Percentiles rank a stretch among this genome's conserved stretches.
Evolutionary conservation across 129 eudicot species (phyloP).

Genomic region (Chrysanthemum lavandulifolium): DNA sequence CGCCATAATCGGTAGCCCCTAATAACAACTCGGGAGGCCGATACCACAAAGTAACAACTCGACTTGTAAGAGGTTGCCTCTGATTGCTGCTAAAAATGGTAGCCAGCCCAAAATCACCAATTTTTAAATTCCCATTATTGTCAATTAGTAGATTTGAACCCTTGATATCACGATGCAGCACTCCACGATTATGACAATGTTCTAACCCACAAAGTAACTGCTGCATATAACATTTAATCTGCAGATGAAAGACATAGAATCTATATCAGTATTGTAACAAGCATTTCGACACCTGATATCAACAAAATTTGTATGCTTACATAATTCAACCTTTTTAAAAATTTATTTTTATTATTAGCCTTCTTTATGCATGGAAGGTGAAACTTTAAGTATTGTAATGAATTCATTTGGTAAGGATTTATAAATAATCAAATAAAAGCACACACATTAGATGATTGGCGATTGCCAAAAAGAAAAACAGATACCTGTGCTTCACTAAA

Average conservation of each 20-base stretch:
- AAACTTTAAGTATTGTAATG: too few species aligned
- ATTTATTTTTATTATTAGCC: too few species aligned
- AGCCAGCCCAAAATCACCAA: slow-evolving; percentile 76
- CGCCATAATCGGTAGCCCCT: slow-evolving; percentile 73
- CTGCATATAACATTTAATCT: slow-evolving; percentile 71
- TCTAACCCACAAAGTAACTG: slow-evolving; percentile 68
- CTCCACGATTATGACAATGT: slow-evolving; percentile 66
- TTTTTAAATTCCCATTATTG: slow-evolving; percentile 57
- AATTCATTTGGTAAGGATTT: too few species aligned
- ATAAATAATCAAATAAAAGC: too few species aligned
- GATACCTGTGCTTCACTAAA: slow-evolving; percentile 72
- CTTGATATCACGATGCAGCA: slow-evolving; percentile 75
- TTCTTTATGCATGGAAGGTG: too few species aligned
- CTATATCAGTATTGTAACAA: slow-evolving; percentile 12
- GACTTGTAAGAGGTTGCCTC: slow-evolving; percentile 65
- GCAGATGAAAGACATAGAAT: slow-evolving; percentile 23
- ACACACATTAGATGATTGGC: neutral
- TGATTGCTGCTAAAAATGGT: slow-evolving; percentile 46
- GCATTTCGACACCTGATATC: too few species aligned
- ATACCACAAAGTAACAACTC: slow-evolving; percentile 81
- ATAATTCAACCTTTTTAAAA: too few species aligned
- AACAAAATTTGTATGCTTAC: too few species aligned
- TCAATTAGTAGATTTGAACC: slow-evolving; percentile 66
- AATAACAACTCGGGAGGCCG: slow-evolving; percentile 75
- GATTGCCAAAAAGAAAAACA: slow-evolving; percentile 2